Conservation (phyloP, 1,139 yeast species). For the Scheffersomyces parashehatae region DNA sequence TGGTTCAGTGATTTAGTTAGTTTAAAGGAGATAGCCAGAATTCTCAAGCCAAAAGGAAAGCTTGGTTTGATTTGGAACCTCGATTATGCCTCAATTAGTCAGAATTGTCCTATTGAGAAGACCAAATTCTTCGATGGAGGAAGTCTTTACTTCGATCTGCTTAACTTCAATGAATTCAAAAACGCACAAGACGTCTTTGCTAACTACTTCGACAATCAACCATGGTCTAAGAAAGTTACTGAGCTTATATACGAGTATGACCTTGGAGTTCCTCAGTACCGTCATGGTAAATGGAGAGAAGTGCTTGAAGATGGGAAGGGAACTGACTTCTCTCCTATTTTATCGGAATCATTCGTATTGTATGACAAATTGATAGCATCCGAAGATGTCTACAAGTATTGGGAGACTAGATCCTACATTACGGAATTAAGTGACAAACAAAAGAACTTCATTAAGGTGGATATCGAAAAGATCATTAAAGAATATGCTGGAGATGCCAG, state of each 20-base stretch:
- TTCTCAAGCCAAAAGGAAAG: conserved; percentile 48
- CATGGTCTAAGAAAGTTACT: conserved; percentile 30
- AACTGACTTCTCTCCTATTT: conserved; percentile 24
- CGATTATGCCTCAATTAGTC: conserved; percentile 35
- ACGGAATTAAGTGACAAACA: conserved; percentile 45
- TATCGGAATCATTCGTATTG: conserved; percentile 33
- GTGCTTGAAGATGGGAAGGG: conserved; percentile 31
- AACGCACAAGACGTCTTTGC: conserved; percentile 8
- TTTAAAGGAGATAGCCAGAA: conserved; percentile 51
- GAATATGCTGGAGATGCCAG: conserved; percentile 13
- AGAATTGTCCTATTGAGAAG: conserved; percentile 3
- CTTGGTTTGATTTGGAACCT: conserved; percentile 66
- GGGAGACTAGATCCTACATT: conserved; percentile 62
- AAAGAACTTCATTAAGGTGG: conserved; percentile 27
- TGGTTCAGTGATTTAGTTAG: conserved; percentile 62
- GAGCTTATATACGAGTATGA: conserved; percentile 30
- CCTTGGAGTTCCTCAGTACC: conserved; percentile 57
- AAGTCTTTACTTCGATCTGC: conserved; percentile 7
- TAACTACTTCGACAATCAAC: conserved; percentile 13
- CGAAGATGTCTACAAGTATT: conserved; percentile 47
- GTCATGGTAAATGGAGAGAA: conserved; percentile 51
- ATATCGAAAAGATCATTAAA: conserved; percentile 26
- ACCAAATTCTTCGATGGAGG: conserved; percentile 10
- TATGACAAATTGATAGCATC: conserved; percentile 28
- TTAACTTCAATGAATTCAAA: conserved; percentile 2